Conservation (phyloP, 2,329 filamentous ascomycete genomes). For the Diplodia sapinea region DNA sequence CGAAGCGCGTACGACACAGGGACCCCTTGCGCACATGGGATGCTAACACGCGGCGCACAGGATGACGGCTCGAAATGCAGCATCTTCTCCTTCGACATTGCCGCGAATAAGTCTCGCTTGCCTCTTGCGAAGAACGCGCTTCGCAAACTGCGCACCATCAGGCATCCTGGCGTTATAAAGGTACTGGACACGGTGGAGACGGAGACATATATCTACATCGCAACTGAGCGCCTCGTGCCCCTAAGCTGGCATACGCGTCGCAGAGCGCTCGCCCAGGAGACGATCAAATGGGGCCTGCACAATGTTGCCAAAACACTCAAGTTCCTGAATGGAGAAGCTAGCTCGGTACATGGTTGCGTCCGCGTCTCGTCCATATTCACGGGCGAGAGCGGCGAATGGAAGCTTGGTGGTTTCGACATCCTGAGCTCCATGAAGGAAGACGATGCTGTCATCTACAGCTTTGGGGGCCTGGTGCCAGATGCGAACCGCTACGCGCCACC, state of each 20-base stretch:
- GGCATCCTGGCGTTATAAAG: slow-evolving; percentile 93
- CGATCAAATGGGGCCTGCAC: slow-evolving; percentile 94
- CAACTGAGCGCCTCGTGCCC: slow-evolving; percentile 87
- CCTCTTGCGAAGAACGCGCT: slow-evolving; percentile 92
- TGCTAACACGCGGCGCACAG: slow-evolving; percentile 53
- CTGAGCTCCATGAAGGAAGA: slow-evolving; percentile 96
- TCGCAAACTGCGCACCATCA: slow-evolving; percentile 88
- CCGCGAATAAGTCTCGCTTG: slow-evolving; percentile 77
- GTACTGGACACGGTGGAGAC: slow-evolving; percentile 96
- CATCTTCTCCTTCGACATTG: slow-evolving; percentile 94
- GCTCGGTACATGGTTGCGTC: slow-evolving; percentile 87
- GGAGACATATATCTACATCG: slow-evolving; percentile 93
- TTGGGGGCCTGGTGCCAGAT: slow-evolving; percentile 86
- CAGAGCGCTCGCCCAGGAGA: slow-evolving; percentile 87
- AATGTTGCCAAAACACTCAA: slow-evolving; percentile 90
- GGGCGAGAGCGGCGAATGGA: slow-evolving; percentile 97
- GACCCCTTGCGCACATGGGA: neutral
- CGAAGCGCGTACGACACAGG: slow-evolving; percentile 70
- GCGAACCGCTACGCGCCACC: slow-evolving; percentile 83
- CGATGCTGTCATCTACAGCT: slow-evolving; percentile 89
- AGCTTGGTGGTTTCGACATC: slow-evolving; percentile 89
- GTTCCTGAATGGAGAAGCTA: slow-evolving; percentile 93
- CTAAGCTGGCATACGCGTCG: slow-evolving; percentile 88
- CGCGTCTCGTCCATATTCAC: slow-evolving; percentile 88
- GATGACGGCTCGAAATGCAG: slow-evolving; percentile 94